Conservation (phyloP, 768 basidiomycete genomes). For the Kwoniella mangroviensis region DNA sequence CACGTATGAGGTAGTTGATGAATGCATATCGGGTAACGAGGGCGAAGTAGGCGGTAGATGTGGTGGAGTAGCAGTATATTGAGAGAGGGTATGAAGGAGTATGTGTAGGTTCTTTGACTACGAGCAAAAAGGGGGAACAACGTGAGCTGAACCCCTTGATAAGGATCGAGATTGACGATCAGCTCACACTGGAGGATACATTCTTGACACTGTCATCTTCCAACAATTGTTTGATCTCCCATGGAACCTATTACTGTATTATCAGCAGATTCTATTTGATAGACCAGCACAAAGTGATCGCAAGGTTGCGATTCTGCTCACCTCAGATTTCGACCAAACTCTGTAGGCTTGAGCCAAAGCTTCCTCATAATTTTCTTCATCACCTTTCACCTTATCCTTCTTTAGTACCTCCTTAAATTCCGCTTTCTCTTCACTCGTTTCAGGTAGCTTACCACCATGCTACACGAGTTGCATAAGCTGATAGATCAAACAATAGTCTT, state of each 20-base stretch:
- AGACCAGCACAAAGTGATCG: too few relatives aligned
- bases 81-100: constrained; percentile 73
- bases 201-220: constrained; percentile 65
- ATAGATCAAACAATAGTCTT: not conserved
- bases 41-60: constrained; percentile 80
- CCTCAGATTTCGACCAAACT: constrained; percentile 68
- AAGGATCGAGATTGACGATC: not conserved
- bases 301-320: constrained; percentile 35
- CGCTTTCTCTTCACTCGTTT: constrained; percentile 60
- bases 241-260: constrained; percentile 64
- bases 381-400: constrained; percentile 71
- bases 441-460: constrained; percentile 70
- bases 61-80: constrained; percentile 64
- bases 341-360: constrained; percentile 86
- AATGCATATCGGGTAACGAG: constrained; percentile 94
- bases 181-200: constrained; percentile 58
- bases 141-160: not conserved
- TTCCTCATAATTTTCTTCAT: constrained; percentile 98
- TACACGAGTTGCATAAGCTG: constrained; percentile 47
- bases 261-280: not conserved
- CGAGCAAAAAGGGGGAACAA: not conserved
- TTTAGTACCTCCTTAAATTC: constrained; percentile 73
- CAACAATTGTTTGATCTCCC: constrained; percentile 70
- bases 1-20: constrained; percentile 81
- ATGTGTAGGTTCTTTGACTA: constrained; percentile 74